Base-by-base conservation (phyloP, 495 filamentous ascomycete genomes). In the Stereocaulon alpinum region DNA sequence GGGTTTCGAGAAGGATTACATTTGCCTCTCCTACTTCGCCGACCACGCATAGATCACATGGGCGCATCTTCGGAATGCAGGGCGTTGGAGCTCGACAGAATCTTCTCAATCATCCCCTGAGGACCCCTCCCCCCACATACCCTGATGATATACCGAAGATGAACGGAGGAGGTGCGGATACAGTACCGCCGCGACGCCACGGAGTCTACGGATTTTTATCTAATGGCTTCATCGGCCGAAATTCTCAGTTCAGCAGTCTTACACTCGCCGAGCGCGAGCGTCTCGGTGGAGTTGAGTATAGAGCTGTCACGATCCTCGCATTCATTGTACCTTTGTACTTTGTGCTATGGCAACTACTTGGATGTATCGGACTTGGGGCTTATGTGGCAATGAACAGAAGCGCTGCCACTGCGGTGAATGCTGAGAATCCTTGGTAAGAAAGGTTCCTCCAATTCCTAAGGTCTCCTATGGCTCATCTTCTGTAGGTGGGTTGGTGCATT, bases 281-380 rank as follows among this genome's bases (percentile, higher is more conserved):
- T 57, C 78, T 95, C 6, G 88, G 87, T 27, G 89, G 89, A 2
- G 84, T 82, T 49, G 89, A 95, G 70, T 93, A 93, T 65, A 79
- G 81, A 57, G 88, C 89, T 12, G 76, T 93, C 15, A 81, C 76
- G n/a, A 73, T 91, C 9, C 74, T 96, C 27, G 75, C 82, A 1
- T 74, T 84, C 53, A 68, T 91, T 20, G 87, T 96, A 11, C 84
- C 85, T 5, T 60, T 83, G 10, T 96, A 96, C 71, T 88, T 85
- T 59, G 60, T 87, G 18, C 61, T 82, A 14, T 90, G 86, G 75
- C 83, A 92, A 62, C 44, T 88, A 15, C 67, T 91, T 15, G 89
- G 87, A 0, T 79, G 79, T 61, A 68, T 94, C 17, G 86, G 84
- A 1, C 71, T 94, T 44, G 91, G 86, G 0, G 80, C 80, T 27